Conservation (phyloP, 176 grass and related monocot species). For the Avena atlantica region DNA sequence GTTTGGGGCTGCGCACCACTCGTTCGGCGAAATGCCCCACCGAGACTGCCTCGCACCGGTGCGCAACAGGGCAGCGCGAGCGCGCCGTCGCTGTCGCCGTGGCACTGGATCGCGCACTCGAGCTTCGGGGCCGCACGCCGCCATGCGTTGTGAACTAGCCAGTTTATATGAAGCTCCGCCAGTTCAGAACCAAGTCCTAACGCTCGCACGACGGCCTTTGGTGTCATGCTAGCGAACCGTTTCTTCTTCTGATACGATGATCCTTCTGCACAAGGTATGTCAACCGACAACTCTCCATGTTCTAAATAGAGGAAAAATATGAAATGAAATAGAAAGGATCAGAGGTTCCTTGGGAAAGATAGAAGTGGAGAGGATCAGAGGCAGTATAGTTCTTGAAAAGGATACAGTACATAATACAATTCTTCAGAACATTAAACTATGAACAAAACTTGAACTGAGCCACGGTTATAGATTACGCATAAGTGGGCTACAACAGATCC, state of each 20-base stretch:
- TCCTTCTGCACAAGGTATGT: background rate
- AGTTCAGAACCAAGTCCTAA: background rate
- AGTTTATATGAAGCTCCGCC: too few species aligned
- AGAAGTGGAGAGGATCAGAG: slow-evolving; percentile 34
- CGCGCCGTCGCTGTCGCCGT: background rate
- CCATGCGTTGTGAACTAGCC: background rate
- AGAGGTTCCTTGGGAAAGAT: background rate
- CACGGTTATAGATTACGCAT: slow-evolving; percentile 20
- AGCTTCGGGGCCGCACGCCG: background rate
- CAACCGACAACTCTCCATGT: background rate
- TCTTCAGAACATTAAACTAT: slow-evolving; percentile 24
- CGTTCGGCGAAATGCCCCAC: slow-evolving; percentile 48
- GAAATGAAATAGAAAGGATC: background rate
- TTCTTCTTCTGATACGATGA: background rate
- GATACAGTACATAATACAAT: background rate
- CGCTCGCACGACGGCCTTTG: background rate
- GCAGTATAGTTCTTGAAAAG: background rate
- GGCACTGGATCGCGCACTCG: background rate
- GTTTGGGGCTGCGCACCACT: background rate
- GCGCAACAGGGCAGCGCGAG: background rate
- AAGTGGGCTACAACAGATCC: background rate
- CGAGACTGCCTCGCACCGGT: background rate
- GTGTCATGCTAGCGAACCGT: background rate
- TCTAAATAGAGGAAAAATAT: slow-evolving; percentile 1
- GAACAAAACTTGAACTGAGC: slow-evolving; percentile 37